Conservation (phyloP, 1,284 basidiomycete species). For the Cutaneotrichosporon sp. region DNA sequence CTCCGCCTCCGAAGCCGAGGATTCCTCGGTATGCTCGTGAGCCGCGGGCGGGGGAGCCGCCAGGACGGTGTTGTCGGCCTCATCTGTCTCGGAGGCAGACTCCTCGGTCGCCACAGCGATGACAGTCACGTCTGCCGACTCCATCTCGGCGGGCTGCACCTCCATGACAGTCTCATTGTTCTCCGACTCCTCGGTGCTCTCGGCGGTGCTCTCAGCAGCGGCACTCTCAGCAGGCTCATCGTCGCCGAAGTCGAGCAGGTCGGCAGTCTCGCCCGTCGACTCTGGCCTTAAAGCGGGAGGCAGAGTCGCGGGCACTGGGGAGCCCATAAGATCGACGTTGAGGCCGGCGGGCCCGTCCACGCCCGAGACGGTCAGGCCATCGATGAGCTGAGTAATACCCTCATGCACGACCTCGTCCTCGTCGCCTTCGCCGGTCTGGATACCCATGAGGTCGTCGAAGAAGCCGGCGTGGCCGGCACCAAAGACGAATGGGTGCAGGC, state of each 20-base stretch:
- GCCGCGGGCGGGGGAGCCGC: too few species aligned
- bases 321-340: background rate
- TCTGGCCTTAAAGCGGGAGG: background rate
- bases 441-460: constrained; percentile 20
- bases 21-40: background rate
- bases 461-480: background rate
- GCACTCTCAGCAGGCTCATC: background rate
- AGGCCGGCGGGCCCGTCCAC: background rate
- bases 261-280: background rate
- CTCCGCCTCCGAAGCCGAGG: too few species aligned
- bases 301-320: background rate
- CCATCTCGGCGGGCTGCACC: too few species aligned
- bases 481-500: constrained; percentile 13
- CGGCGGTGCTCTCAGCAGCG: background rate
- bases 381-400: constrained; percentile 1
- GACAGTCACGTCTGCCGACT: background rate
- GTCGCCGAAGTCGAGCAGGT: background rate
- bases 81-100: background rate
- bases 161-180: background rate
- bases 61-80: background rate
- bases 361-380: background rate
- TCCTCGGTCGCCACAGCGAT: background rate
- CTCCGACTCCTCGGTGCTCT: background rate
- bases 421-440: constrained; percentile 7
- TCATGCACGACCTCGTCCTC: constrained; percentile 12